A percentile compares a stretch with the other conserved stretches of the same genome.
phyloP scores from a whole-genome alignment of 495 filamentous ascomycete species.

The Hypoxylon lienhwacheense region DNA sequence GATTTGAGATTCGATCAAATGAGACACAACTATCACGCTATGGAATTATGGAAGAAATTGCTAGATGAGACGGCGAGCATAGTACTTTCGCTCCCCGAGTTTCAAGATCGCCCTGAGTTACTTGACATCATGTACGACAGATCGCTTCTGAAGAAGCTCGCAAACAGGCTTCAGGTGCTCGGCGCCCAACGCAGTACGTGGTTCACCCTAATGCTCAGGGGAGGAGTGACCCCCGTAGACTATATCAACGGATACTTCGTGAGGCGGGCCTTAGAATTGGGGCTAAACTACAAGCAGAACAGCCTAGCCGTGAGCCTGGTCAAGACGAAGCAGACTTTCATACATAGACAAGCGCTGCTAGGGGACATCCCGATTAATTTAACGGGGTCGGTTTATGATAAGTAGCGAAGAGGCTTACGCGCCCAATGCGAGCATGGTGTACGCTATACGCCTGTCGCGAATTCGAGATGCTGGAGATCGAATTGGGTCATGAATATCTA shows the following conservation, averaged over 20 bases:
- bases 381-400: too few relatives aligned
- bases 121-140: conserved; percentile 56
- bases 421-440: too few relatives aligned
- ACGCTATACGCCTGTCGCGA: too few relatives aligned
- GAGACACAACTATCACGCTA: conserved; percentile 61
- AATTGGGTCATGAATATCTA: too few relatives aligned
- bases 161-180: conserved; percentile 47
- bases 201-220: conserved; percentile 30
- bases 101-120: conserved; percentile 62
- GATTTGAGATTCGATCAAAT: conserved; percentile 73
- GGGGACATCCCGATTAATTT: conserved; percentile 37
- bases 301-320: conserved; percentile 37
- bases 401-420: too few relatives aligned
- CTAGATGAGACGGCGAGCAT: conserved; percentile 53
- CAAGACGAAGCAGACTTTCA: conserved; percentile 39
- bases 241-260: conserved; percentile 85
- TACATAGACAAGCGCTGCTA: conserved; percentile 17
- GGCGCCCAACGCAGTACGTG: conserved; percentile 56
- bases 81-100: conserved; percentile 55
- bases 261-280: conserved; percentile 64
- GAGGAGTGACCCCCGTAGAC: conserved; percentile 69
- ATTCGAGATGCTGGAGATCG: too few relatives aligned
- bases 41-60: conserved; percentile 67
- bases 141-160: conserved; percentile 51
- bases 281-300: conserved; percentile 66